Evolutionary conservation across 805 yeast species (phyloP).

Genomic region (Ogataea trehaloabstinens): DNA sequence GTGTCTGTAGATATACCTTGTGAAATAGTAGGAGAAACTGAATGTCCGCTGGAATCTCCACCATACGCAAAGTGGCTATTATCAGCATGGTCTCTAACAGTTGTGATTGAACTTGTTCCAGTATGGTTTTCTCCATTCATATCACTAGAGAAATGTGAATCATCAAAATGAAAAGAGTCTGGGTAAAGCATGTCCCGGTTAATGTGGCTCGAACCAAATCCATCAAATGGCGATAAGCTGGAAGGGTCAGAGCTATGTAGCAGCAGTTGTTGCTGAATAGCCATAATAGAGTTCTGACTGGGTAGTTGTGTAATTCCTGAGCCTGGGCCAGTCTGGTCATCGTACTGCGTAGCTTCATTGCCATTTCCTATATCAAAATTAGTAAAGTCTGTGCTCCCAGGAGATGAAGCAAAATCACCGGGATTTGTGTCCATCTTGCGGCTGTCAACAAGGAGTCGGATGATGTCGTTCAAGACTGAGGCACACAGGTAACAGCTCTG

Average conservation of each 20-base stretch:
- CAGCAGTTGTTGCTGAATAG: background rate
- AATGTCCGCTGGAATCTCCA: background rate
- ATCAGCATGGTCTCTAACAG: background rate
- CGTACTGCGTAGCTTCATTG: background rate
- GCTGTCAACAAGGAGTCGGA: background rate
- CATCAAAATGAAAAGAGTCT: constrained; percentile 6
- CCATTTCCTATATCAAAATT: constrained; percentile 5
- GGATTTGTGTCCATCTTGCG: constrained; percentile 4
- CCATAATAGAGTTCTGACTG: background rate
- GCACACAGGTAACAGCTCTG: no score
- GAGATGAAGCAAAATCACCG: constrained; percentile 10
- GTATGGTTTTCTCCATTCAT: no score
- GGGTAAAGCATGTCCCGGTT: constrained; percentile 6
- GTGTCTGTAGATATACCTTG: background rate
- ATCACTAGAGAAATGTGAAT: constrained; percentile 1
- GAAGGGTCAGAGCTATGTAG: constrained; percentile 3
- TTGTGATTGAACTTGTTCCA: no score
- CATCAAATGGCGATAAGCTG: constrained; percentile 5
- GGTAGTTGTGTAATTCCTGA: background rate
- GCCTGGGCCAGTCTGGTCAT: background rate
- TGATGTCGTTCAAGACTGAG: no score
- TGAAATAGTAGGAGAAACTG: no score
- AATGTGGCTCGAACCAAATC: constrained; percentile 1
- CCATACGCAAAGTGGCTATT: background rate
- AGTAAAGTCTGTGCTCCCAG: constrained; percentile 9